These are phyloP conservation scores for Diplocarpon mali DNA, from an alignment of 2,329 filamentous ascomycete species.

Conservation along the genomic window DNA sequence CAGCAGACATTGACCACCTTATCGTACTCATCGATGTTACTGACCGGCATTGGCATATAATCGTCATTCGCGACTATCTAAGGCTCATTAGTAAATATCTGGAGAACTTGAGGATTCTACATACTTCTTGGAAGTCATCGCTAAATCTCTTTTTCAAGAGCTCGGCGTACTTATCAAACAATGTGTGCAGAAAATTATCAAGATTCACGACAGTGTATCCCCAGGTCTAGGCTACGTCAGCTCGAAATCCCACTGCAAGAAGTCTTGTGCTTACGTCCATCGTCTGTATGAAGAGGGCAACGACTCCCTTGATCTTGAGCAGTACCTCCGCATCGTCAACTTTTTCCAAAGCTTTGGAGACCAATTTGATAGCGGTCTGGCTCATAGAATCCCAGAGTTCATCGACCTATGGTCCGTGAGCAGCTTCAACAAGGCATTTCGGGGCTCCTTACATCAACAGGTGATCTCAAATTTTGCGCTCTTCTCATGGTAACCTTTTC, in stretches of 20 bases:
- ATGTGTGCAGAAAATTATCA: constrained; percentile 71
- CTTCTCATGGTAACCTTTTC: constrained; percentile 88
- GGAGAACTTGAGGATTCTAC: constrained; percentile 4
- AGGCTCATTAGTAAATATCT: constrained; percentile 7
- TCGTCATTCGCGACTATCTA: constrained; percentile 80
- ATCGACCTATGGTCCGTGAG: constrained; percentile 55
- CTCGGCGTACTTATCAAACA: constrained; percentile 92
- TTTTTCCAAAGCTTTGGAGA: constrained; percentile 64
- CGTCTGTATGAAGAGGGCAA: constrained; percentile 92
- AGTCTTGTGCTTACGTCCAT: constrained; percentile 65
- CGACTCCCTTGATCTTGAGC: constrained; percentile 87
- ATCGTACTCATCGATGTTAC: constrained; percentile 80
- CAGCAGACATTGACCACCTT: constrained; percentile 94
- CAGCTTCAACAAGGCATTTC: neutral
- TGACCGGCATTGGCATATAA: constrained; percentile 99
- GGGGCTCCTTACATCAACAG: constrained; percentile 56
- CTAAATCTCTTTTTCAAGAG: constrained; percentile 85
- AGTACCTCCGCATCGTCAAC: constrained; percentile 84
- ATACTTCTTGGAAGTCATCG: constrained; percentile 85
- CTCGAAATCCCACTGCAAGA: neutral
- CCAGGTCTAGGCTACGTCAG: constrained; percentile 53
- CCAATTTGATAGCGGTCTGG: constrained; percentile 70
- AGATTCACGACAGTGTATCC: constrained; percentile 74
- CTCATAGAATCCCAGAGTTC: constrained; percentile 99
- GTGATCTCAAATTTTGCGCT: constrained; percentile 69